A percentile compares a stretch with the other conserved stretches of the same genome.
These are phyloP conservation scores for Sphagnum magellanicum DNA, from an alignment of 228 moss, liverwort and hornwort species.

Conservation along the genomic window DNA sequence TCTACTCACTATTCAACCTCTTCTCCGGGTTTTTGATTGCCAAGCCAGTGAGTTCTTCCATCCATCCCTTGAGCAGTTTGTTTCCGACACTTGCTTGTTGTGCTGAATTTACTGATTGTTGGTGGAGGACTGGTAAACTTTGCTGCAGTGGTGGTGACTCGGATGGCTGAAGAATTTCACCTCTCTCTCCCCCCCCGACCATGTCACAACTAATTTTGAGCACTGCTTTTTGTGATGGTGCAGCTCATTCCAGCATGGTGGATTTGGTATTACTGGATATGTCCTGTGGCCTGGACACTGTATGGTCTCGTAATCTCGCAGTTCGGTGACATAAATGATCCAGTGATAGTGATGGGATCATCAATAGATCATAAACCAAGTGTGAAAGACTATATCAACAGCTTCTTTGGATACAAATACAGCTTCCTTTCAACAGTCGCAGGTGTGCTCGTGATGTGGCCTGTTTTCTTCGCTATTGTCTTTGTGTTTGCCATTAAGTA, in stretches of 20 bases:
- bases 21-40: constrained; percentile 42
- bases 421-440: constrained; percentile 24
- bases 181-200: neutral
- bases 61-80: neutral
- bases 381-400: constrained; percentile 13
- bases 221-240: neutral
- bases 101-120: neutral
- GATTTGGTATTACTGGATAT: constrained; percentile 53
- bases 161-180: neutral
- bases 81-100: neutral
- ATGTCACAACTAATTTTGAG: neutral
- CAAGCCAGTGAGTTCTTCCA: constrained; percentile 16
- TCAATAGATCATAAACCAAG: no score
- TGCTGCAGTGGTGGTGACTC: neutral
- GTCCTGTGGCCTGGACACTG: constrained; percentile 30
- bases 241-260: constrained; percentile 41
- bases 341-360: neutral
- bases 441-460: constrained; percentile 17
- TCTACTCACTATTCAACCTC: constrained; percentile 46
- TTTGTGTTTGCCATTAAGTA: constrained; percentile 30
- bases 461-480: constrained; percentile 14
- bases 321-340: constrained; percentile 19
- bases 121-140: neutral
- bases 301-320: constrained; percentile 37
- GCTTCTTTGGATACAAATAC: constrained; percentile 14